These are phyloP conservation scores for Termitomyces sp. DNA, from an alignment of 768 basidiomycete genomes.

Conservation along the genomic window DNA sequence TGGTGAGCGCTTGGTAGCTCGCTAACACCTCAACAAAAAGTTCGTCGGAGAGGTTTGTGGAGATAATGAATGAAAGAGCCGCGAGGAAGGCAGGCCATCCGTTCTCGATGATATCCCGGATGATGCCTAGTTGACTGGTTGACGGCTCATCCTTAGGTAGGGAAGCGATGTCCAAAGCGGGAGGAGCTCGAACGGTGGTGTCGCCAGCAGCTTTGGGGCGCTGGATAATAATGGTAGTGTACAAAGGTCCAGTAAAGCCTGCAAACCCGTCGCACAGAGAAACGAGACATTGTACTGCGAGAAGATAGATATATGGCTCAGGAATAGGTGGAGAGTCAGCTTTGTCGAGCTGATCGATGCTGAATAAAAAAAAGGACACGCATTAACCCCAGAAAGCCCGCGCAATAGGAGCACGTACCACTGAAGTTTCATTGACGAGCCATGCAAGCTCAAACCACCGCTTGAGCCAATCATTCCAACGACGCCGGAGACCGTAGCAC, in stretches of 20 bases:
- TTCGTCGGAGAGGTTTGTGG: conserved; percentile 87
- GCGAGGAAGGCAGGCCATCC: conserved; percentile 94
- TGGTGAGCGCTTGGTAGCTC: conserved; percentile 79
- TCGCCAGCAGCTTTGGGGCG: conserved; percentile 58
- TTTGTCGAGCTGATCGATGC: conserved; percentile 98
- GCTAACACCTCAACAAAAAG: conserved; percentile 84
- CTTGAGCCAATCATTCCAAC: conserved; percentile 79
- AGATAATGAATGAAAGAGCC: conserved; percentile 82
- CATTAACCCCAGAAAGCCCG: not conserved
- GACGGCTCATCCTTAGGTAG: conserved; percentile 45
- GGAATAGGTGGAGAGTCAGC: conserved; percentile 92
- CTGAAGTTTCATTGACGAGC: conserved; percentile 82
- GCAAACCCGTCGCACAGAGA: conserved; percentile 85
- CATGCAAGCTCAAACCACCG: conserved; percentile 64
- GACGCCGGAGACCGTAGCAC: conserved; percentile 77
- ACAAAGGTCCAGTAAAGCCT: conserved; percentile 68
- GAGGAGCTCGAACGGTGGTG: conserved; percentile 62
- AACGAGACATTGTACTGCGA: conserved; percentile 83
- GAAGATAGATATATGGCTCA: conserved; percentile 88
- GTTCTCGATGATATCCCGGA: conserved; percentile 74
- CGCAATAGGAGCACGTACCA: conserved; percentile 48
- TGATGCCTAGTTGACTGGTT: conserved; percentile 53
- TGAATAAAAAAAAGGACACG: conserved; percentile 21
- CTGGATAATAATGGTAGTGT: conserved; percentile 64
- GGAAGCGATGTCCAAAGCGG: conserved; percentile 57